Evolutionary conservation across 2,329 filamentous ascomycete genomes (phyloP), one percentile per base, ranked within the genome.

Genomic region (Geosmithia flava): DNA sequence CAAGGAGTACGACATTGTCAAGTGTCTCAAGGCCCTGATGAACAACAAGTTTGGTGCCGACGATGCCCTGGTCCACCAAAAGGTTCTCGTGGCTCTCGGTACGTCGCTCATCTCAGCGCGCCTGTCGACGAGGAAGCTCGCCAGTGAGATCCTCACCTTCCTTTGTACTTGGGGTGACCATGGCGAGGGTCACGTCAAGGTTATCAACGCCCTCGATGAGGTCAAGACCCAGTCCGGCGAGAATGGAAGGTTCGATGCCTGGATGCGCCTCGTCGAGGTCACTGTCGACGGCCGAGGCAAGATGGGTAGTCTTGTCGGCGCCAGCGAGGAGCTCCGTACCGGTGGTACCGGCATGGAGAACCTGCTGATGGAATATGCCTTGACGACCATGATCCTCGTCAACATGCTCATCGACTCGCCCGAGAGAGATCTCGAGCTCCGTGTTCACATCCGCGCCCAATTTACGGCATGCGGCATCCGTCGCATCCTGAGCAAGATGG

Each of bases 31-130:
- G 71, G 89, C 90, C 30, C 69, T 97, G 50, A 95, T 97, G 85
- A 98, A 98, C 79, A 98, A 96, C 77, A 96, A 95, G 64, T 97
- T 95, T 63, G 93, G 93, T 52, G 93, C 93, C 52, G 93, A 98
- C 62, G 90, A 98, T 74, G 93, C 93, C 17, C 73, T 98, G 49
- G 74, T 80, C 51, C 90, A 97, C 61, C 86, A 93, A 60, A 87
- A 91, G 61, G 87, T 97, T 53, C 83, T 96, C 53, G 81, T 94
- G 49, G 87, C 93, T 1, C 74, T 98, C 43, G 87, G 85, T 46
- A 89, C 81, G 20, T 95, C 88, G 37, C 73, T 98, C 49, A 87
- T 90, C 47, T 95, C 90, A 10, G 85, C 90, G 8, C 81, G 93
- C 47, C 73, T 98, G 50, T 93, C 89, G 45, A 97, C 93, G 1